phyloP scores from a whole-genome alignment of 495 filamentous ascomycete genomes.

The Penicillium egyptiacum region DNA sequence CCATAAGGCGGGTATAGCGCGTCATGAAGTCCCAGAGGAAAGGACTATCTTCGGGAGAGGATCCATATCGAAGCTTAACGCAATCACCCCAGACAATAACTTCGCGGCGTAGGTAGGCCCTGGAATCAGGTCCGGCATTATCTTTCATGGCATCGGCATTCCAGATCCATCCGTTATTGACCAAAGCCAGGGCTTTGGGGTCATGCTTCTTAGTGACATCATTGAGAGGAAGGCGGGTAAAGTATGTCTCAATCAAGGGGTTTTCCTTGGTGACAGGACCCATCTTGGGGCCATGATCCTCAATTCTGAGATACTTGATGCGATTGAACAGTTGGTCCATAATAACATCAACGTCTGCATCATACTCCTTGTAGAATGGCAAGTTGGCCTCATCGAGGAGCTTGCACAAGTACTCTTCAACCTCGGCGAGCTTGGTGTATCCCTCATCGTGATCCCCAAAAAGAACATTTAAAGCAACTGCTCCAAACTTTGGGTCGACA shows the following conservation, averaged over 20 bases:
- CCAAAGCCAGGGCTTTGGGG: slow-evolving; percentile 74
- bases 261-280: slow-evolving; percentile 73
- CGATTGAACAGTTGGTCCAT: slow-evolving; percentile 91
- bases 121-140: slow-evolving; percentile 85
- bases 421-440: slow-evolving; percentile 34
- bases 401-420: slow-evolving; percentile 51
- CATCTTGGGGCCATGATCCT: slow-evolving; percentile 85
- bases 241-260: slow-evolving; percentile 93
- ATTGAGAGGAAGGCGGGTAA: slow-evolving; percentile 85
- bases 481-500: slow-evolving; percentile 65
- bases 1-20: slow-evolving; percentile 87
- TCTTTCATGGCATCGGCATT: slow-evolving; percentile 90
- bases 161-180: slow-evolving; percentile 99
- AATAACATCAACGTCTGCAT: slow-evolving; percentile 76
- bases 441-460: slow-evolving; percentile 65
- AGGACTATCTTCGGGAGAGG: slow-evolving; percentile 76
- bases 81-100: slow-evolving; percentile 99
- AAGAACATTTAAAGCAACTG: slow-evolving; percentile 65
- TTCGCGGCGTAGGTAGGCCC: slow-evolving; percentile 87
- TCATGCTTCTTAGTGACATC: slow-evolving; percentile 74
- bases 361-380: slow-evolving; percentile 86
- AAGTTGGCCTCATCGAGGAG: slow-evolving; percentile 85
- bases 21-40: slow-evolving; percentile 97
- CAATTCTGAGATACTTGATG: slow-evolving; percentile 87
- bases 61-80: slow-evolving; percentile 93